Base-by-base conservation (phyloP, 2,329 filamentous ascomycete genomes). In the Metarhizium humberi region DNA sequence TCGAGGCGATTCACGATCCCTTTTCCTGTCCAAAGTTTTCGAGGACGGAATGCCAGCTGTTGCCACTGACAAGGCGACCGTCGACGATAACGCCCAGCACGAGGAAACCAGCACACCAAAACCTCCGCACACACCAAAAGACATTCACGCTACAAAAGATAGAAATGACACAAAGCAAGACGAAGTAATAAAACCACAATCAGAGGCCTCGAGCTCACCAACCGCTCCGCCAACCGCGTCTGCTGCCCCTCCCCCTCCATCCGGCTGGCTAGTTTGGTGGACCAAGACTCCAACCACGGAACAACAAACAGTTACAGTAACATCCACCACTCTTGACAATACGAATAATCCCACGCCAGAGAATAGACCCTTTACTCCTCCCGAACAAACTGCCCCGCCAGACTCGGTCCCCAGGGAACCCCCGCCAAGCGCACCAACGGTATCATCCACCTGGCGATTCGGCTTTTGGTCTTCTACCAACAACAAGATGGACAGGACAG, bases 191-290 rank as follows among this genome's bases (percentile, higher is more conserved):
- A 38, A 38, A 20, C 45, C 25, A 16, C 20, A 45, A 29, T 18
- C 20, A 6, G 32, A 34, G 36, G 25, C 8, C 45, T 30, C 25
- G 16, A 30, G 30, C 11, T 48, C 55, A 10, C 40, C 50, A 14
- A 46, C 57, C 34, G 36, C 55, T n/a, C 50, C 48, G 53, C 59
- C 40, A 48, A 54, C 13, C 48, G 56, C 36, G 5, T 56, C 61
- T 25, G 61, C 38, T 40, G 8, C 38, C 38, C 13, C 38, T 16
- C 38, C 14, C 38, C 38, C 71, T 25, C 70, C 77, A 6, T 74
- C 77, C 30, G 73, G 78, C 20, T 84, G 81, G 81, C 66, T 83
- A 16, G 75, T 78, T 36, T 84, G 81, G 80, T 69, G 80, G 63
- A 64, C 63, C 16, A 68, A 58, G 51, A 59, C 61, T 13, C 59